Base-by-base conservation (phyloP, 2,329 filamentous ascomycete species). In the Tolypocladium amazonense region DNA sequence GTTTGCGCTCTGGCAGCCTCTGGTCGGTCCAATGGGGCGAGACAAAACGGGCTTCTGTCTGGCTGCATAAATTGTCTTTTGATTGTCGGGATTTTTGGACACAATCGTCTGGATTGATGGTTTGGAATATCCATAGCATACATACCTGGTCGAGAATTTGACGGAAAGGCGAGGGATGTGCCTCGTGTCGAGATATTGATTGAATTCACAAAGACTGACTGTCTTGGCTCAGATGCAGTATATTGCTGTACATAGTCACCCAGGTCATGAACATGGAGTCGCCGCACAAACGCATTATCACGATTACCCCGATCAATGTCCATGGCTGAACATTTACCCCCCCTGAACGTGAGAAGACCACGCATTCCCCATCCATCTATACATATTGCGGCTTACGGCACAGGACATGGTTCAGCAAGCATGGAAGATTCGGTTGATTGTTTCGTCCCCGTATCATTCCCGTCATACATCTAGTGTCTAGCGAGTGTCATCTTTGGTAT, bases 401-500 rank as follows among this genome's bases (percentile, higher is more conserved):
- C 18, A 3, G 20, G 20, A 9, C 20, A n/a, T 11, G 8, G 27
- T 12, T 30, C 25, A 27, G 15, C 50, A 8, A 6, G 23, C 20
- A 15, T 54, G 30, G 20, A 37, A 35, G 14, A 33, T 14, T 38
- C 35, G 25, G 27, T 56, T 53, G 35, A 20, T 54, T n/a, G 63
- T 63, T 64, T 65, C 62, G 61, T 60, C 30, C 64, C 58, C 59
- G 47, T 52, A 57, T 63, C 60, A 62, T 65, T 66, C 61, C n/a
- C 62, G 65, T 66, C 59, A 60, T 69, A 66, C 65, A 64, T 68
- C 68, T 69, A 62, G 62, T 69, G 64, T 72, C 69, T 73, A 74
- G 72, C 72, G 72, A 74, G 72, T 71, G 72, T 69, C 70, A 72
- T 73, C 71, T 72, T 73, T 71, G 71, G 69, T 72, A 65, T 68